phyloP scores from a whole-genome alignment of 805 yeast species.

The Kodamaea laetipori region DNA sequence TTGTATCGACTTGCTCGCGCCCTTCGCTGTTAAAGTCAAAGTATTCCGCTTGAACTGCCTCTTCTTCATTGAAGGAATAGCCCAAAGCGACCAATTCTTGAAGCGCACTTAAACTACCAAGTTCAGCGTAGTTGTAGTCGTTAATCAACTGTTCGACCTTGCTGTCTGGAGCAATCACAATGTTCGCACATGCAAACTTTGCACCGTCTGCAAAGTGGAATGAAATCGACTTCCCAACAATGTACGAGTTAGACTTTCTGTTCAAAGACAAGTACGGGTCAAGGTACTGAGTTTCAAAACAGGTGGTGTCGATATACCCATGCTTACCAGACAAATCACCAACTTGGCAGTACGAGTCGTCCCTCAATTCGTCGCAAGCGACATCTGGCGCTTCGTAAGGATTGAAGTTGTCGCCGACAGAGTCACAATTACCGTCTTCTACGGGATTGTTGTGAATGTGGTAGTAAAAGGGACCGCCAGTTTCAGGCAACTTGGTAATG shows the following conservation, averaged over 20 bases:
- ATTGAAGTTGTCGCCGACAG: slow-evolving; percentile 59
- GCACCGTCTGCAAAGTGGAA: slow-evolving; percentile 58
- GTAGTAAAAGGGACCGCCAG: slow-evolving; percentile 68
- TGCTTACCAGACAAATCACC: slow-evolving; percentile 82
- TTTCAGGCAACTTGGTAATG: slow-evolving; percentile 65
- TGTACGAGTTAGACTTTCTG: slow-evolving; percentile 54
- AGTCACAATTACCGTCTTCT: slow-evolving; percentile 40
- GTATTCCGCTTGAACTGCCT: slow-evolving; percentile 13
- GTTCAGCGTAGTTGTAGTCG: slow-evolving; percentile 11
- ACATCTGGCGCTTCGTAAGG: slow-evolving; percentile 57
- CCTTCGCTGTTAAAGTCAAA: slow-evolving; percentile 9
- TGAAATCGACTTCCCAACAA: slow-evolving; percentile 56
- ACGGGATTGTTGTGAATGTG: slow-evolving; percentile 66
- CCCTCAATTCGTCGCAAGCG: slow-evolving; percentile 48
- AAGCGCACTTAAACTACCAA: background rate
- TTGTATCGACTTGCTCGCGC: background rate
- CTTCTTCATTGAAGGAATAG: slow-evolving; percentile 15
- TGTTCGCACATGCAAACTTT: slow-evolving; percentile 65
- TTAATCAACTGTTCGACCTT: slow-evolving; percentile 11
- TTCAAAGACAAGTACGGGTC: slow-evolving; percentile 70
- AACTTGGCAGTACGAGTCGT: slow-evolving; percentile 62
- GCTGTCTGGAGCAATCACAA: slow-evolving; percentile 31
- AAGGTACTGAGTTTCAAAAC: slow-evolving; percentile 61
- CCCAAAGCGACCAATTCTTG: slow-evolving; percentile 4
- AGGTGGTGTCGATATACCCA: slow-evolving; percentile 69